Evolutionary conservation across 73 alveolate species (phyloP), one percentile per base, ranked within the genome.

Genomic region (Tetrahymena malaccensis): DNA sequence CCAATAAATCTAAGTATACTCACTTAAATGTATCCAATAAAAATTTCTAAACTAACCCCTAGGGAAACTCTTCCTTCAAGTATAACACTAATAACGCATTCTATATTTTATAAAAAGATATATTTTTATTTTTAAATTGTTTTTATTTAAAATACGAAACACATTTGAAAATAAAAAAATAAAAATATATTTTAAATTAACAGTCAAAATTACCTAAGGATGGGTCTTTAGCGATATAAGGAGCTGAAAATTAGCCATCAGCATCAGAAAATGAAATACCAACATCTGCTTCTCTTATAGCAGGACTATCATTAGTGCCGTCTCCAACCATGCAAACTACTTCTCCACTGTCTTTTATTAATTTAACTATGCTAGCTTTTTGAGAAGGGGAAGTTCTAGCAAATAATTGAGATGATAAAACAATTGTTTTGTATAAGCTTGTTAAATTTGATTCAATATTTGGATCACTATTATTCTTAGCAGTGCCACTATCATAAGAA

Each of bases 241-340:
- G 97, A 34, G 97, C 97, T 43, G 97, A 95, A 43, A 50, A 95
- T n/a, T 94, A 89, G n/a, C 95, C 97, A 89, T 95, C 97, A 34
- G 94, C 94, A 50, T 85, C 55, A 1, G 97, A 94, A 95, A 95
- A 95, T 1, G 97, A 95, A 34, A 95, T 94, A 21, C 97, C 97
- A 37, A 95, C 97, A 95, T 97, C 97, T 38, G 99, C 99, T 43
- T 97, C 94, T 96, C 98, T 98, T 83, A 98, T 95, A 43, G 99
- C 99, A 94, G 97, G 96, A 94, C 99, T 98, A 96, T 98, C 99
- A 97, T 98, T 98, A 0, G 99, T 98, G 1, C 99, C 99, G 94
- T 98, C 99, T 33, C 99, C 99, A 70, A 98, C 97, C 99, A 98
- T 98, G 43, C 97, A 96, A 34, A 98, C 98, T 35, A 94, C 84